Conservation (phyloP, 1,284 basidiomycete genomes). For the Athelia psychrophila region DNA sequence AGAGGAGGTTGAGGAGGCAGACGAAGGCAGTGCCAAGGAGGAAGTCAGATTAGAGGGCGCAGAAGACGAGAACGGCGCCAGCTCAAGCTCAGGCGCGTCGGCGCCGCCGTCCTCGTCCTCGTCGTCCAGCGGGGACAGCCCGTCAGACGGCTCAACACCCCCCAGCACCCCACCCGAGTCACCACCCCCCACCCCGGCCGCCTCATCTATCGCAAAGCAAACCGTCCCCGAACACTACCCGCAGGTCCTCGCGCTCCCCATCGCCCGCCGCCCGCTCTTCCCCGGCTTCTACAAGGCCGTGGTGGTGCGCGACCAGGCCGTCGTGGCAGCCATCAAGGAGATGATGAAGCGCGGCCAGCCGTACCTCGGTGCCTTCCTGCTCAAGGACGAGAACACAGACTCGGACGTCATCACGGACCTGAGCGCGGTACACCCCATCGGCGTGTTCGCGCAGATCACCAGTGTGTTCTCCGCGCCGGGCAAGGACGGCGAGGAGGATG, state of each 20-base stretch:
- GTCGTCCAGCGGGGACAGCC: constrained; percentile 1
- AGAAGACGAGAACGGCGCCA: constrained; percentile 14
- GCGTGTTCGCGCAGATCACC: constrained; percentile 97
- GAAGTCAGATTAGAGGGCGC: constrained; percentile 13
- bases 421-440: constrained; percentile 89
- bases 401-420: constrained; percentile 91
- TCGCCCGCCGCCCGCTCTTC: constrained; percentile 93
- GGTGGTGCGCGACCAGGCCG: constrained; percentile 85
- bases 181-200: constrained; percentile 34
- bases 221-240: constrained; percentile 89
- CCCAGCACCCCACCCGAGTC: constrained; percentile 20
- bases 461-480: constrained; percentile 81
- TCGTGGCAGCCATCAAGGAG: constrained; percentile 94
- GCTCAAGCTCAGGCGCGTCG: constrained; percentile 9
- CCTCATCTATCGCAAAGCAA: constrained; percentile 74
- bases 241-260: constrained; percentile 93
- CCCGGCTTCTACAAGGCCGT: constrained; percentile 99
- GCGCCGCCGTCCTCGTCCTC: constrained; percentile 15
- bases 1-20: constrained; percentile 2
- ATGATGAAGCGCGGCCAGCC: constrained; percentile 97
- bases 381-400: constrained; percentile 94
- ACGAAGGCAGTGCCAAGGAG: constrained; percentile 2
- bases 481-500: constrained; percentile 73
- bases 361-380: constrained; percentile 95
- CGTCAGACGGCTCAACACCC: not conserved